Conservation (phyloP, 2,329 filamentous ascomycete species). For the Sporothrix luriei region DNA sequence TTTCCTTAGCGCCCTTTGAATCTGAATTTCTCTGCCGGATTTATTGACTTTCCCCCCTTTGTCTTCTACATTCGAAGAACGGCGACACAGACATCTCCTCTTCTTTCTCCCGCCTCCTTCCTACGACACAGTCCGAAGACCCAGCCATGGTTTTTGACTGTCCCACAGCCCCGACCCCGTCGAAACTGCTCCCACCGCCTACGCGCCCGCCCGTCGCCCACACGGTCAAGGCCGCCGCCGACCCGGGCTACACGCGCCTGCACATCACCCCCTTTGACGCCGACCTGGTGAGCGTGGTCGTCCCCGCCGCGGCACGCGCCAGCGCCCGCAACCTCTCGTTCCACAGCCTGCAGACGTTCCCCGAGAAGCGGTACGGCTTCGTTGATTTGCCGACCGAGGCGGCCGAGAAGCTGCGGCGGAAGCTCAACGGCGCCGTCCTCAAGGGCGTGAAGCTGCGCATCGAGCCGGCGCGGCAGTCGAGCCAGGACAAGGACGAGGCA, state of each 20-base stretch:
- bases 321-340: conserved; percentile 82
- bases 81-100: background rate
- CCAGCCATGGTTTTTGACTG: conserved; percentile 12
- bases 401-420: conserved; percentile 88
- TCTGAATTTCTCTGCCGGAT: background rate
- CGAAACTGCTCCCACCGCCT: conserved; percentile 8
- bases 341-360: conserved; percentile 82
- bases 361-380: conserved; percentile 88
- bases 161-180: conserved; percentile 12
- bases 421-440: conserved; percentile 81
- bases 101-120: background rate
- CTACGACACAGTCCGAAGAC: background rate
- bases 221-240: conserved; percentile 3
- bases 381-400: conserved; percentile 79
- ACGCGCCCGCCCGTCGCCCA: background rate
- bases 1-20: conserved; percentile 15
- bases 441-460: conserved; percentile 84
- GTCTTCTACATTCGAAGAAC: background rate
- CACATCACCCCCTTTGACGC: conserved; percentile 87
- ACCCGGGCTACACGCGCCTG: conserved; percentile 58
- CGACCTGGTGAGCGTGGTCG: conserved; percentile 69
- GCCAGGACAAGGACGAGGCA: background rate
- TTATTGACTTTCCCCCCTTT: background rate
- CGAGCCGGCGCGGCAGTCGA: conserved; percentile 63
- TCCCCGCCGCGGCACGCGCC: conserved; percentile 68